Percentiles rank a stretch among this genome's conserved stretches.
phyloP scores from a whole-genome alignment of 2,329 filamentous ascomycete species.

The Pyrenochaeta sp. region DNA sequence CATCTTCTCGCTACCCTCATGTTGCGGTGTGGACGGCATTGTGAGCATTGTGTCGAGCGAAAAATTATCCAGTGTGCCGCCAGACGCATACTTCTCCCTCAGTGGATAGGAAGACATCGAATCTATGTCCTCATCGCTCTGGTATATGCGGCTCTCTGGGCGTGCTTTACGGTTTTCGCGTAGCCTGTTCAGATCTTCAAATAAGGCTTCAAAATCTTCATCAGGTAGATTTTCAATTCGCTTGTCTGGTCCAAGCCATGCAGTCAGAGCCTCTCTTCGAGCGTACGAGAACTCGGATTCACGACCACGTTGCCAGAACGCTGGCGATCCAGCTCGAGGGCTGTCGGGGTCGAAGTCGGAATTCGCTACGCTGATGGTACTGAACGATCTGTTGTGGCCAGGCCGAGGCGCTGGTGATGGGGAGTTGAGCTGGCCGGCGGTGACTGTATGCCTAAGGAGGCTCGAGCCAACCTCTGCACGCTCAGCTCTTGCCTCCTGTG shows the following conservation, averaged over 20 bases:
- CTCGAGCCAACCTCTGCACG: slow-evolving; percentile 80
- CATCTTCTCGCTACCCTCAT: slow-evolving; percentile 78
- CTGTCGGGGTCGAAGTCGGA: slow-evolving; percentile 79
- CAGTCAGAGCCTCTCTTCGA: slow-evolving; percentile 88
- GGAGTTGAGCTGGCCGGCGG: slow-evolving; percentile 69
- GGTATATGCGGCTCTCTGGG: slow-evolving; percentile 63
- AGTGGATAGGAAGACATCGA: slow-evolving; percentile 87
- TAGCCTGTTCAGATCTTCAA: slow-evolving; percentile 91
- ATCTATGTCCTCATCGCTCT: slow-evolving; percentile 83
- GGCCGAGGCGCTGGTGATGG: slow-evolving; percentile 70
- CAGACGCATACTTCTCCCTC: slow-evolving; percentile 94
- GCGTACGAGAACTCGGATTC: slow-evolving; percentile 97
- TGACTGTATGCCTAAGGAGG: slow-evolving; percentile 82
- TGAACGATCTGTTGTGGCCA: slow-evolving; percentile 75
- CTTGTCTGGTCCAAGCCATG: slow-evolving; percentile 88
- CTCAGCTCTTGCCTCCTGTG: slow-evolving; percentile 93
- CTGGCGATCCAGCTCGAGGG: slow-evolving; percentile 81
- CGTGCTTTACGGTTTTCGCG: slow-evolving; percentile 81
- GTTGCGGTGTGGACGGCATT: slow-evolving; percentile 90
- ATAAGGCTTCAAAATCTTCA: slow-evolving; percentile 90
- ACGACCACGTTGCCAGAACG: slow-evolving; percentile 70
- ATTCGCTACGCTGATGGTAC: slow-evolving; percentile 73
- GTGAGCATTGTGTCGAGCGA: slow-evolving; percentile 94
- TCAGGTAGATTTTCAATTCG: slow-evolving; percentile 90
- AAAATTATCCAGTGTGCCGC: slow-evolving; percentile 93